Evolutionary conservation across 2,329 filamentous ascomycete species (phyloP), one percentile per base, ranked within the genome.

Genomic region (Xylaria polymorpha): DNA sequence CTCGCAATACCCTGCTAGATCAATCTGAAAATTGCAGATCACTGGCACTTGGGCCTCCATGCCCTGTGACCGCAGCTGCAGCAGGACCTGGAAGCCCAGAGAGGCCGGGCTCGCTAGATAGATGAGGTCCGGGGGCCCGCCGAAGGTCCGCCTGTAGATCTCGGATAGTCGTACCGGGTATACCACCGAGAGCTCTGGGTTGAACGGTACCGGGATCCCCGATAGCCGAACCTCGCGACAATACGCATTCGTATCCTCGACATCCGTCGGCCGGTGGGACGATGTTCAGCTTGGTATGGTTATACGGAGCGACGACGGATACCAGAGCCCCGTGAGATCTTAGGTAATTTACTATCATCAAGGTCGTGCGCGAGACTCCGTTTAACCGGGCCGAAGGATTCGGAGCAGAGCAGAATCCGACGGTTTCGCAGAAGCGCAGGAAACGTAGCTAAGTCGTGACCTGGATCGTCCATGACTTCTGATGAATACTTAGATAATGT

Each of bases 301-400:
- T 86, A 67, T 86, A 83, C 18, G 90, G 90, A 48, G 91, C 90
- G 41, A 92, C 90, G 6, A 92, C 88, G 9, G 89, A 88, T 59
- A 92, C 86, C 20, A 89, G 84, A 12, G 86, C 89, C 22, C 88
- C 90, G 72, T 92, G 82, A n/a, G 81, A 81, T 65, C 89, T 86
- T 22, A 92, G 82, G 72, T 92, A 90, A 76, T 89, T 87, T 63
- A 92, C 88, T 61, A 92, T 84, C 83, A 89, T 91, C 73, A 90
- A 82, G 0, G 91, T 92, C 4, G 90, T 92, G 69, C 90, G 85
- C 74, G 88, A 91, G 55, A 92, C 90, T n/a, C 91, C 90, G 75
- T 92, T 92, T 76, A 92, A 92, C 88, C 0, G 90, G 90, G 3
- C 90, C 90, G 67, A 92, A 90, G 0, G 90, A 92, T 77, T 92